Evolutionary conservation across 306 rosid species (phyloP), one percentile per base, ranked within the genome.

Genomic region (Rosa persica): DNA sequence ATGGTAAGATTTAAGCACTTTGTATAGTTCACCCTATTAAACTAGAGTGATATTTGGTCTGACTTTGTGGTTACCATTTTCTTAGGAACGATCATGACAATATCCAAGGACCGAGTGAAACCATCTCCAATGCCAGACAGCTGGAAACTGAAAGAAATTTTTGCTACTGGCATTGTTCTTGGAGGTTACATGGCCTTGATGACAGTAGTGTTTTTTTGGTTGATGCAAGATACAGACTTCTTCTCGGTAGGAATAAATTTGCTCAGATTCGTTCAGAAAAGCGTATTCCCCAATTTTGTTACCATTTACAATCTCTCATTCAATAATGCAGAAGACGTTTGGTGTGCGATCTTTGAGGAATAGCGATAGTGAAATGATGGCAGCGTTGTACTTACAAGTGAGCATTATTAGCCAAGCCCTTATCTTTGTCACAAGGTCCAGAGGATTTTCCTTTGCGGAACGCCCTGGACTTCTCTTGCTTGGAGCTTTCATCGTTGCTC

Each of bases 361-460:
- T 0, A 81, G 12, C 67, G 38, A 55, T 6, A 23, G n/a, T 0
- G 90, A 88, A 87, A 96, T 93, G 96, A 96, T 93, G 99, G 97
- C 99, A 55, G 99, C 99, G 5, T 78, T 96, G 15, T 96, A 96
- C 88, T 92, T 96, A 44, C 99, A 96, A 96, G 99, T 96, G 81
- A 96, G 99, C 87, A 96, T 96, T 80, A 87, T 96, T 54, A 96
- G 99, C 73, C 99, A 96, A 82, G 99, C 99, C 48, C 86, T 96
- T 30, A 96, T 96, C 80, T 96, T 96, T 22, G 99, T 96, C 60
- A 96, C 99, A 1, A 89, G 99, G 86, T 96, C 99, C 44, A 98
- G 98, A 60, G 88, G 99, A 87, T 96, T 97, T 97, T 96, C 99
- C 68, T 91, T 44, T 54, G 54, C 87, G 25, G 98, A 96, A 79